phyloP scores from a whole-genome alignment of 2,329 filamentous ascomycete genomes.

The Xylogone sp. region DNA sequence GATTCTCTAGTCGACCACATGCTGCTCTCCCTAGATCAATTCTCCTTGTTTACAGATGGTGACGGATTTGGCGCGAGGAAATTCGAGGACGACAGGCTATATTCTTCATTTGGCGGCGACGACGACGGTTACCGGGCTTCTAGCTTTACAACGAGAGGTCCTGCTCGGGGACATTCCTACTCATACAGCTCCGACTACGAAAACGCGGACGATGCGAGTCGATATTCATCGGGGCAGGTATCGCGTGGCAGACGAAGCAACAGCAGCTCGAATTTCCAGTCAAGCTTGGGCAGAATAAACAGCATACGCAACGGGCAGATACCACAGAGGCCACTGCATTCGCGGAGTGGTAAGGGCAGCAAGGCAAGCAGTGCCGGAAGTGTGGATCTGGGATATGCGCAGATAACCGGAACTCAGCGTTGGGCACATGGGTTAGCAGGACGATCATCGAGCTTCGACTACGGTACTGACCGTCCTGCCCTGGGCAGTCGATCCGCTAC shows the following conservation, averaged over 20 bases:
- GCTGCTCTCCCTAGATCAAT: conserved; percentile 86
- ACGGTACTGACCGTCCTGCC: conserved; percentile 41
- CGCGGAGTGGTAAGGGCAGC: conserved; percentile 60
- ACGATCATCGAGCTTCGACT: conserved; percentile 74
- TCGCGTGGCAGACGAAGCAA: conserved; percentile 69
- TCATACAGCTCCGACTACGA: conserved; percentile 63
- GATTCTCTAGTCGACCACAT: conserved; percentile 95
- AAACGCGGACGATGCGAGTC: conserved; percentile 47
- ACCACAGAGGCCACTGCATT: conserved; percentile 44
- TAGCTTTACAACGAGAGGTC: conserved; percentile 18
- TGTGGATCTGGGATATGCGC: conserved; percentile 59
- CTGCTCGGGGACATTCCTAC: conserved; percentile 36
- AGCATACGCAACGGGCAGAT: conserved; percentile 46
- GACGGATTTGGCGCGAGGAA: conserved; percentile 19
- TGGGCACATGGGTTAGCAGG: conserved; percentile 44
- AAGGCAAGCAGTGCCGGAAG: conserved; percentile 69
- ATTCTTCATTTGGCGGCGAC: conserved; percentile 24
- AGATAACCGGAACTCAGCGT: conserved; percentile 54
- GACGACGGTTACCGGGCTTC: conserved; percentile 21
- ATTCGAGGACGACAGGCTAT: conserved; percentile 23
- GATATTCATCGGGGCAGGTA: conserved; percentile 43
- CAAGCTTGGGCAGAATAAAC: conserved; percentile 57
- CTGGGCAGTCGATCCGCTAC: conserved; percentile 24
- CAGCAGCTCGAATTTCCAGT: conserved; percentile 70
- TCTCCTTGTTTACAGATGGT: conserved; percentile 50